A percentile compares a stretch with the other conserved stretches of the same genome.
These are phyloP conservation scores for Phytopythium aichiense DNA, from an alignment of 352 stramenopile genomes.

Conservation along the genomic window DNA sequence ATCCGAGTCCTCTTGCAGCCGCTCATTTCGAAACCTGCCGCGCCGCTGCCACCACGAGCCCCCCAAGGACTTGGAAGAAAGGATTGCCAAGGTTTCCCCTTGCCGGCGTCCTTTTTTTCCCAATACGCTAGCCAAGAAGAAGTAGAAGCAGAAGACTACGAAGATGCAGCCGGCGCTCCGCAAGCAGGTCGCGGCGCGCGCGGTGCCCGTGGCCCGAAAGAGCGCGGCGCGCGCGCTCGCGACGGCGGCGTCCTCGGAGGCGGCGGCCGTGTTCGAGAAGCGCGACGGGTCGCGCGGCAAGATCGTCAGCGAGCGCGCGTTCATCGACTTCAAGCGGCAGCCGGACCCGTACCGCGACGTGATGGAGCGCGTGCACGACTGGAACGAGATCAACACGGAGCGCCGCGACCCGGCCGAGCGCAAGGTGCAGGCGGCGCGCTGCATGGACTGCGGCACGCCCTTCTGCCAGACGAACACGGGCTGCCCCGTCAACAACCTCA, in stretches of 20 bases:
- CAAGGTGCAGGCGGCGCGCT: slow-evolving; percentile 94
- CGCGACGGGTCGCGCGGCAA: slow-evolving; percentile 64
- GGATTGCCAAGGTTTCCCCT: not conserved
- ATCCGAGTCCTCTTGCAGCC: not conserved
- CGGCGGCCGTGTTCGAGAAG: slow-evolving; percentile 38
- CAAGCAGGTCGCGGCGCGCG: slow-evolving; percentile 6
- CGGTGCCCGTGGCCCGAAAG: slow-evolving; percentile 14
- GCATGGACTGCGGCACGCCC: slow-evolving; percentile 98
- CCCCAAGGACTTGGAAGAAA: not conserved
- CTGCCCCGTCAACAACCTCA: slow-evolving; percentile 97
- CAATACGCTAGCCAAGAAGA: not conserved
- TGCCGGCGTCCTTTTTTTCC: not conserved
- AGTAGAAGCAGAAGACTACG: not conserved
- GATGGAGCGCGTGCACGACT: slow-evolving; percentile 93
- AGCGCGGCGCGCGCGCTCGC: slow-evolving; percentile 16
- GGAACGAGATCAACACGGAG: slow-evolving; percentile 95
- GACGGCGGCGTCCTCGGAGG: slow-evolving; percentile 13
- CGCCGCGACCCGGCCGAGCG: slow-evolving; percentile 87
- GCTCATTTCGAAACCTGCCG: slow-evolving; percentile 6
- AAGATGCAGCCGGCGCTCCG: slow-evolving; percentile 29
- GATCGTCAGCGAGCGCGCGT: slow-evolving; percentile 72
- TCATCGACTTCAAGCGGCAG: slow-evolving; percentile 80
- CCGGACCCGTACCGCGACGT: slow-evolving; percentile 93
- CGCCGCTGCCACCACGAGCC: not conserved
- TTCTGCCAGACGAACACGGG: slow-evolving; percentile 98